Evolutionary conservation across 495 filamentous ascomycete species (phyloP).

Genomic region (Hypoxylon trugodes): DNA sequence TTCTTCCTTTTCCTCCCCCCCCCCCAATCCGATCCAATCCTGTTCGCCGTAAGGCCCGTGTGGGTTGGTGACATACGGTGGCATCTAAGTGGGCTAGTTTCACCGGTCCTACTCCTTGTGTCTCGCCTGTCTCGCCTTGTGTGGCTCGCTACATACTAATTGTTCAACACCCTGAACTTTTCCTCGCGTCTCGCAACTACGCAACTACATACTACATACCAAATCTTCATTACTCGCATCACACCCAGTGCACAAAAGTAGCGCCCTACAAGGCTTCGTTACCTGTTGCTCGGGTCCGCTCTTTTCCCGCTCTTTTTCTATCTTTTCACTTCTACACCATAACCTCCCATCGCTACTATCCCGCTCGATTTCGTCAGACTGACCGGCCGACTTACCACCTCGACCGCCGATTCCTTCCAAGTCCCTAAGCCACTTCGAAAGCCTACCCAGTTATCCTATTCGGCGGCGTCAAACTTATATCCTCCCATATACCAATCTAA

Average conservation of each 20-base stretch:
- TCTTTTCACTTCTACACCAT: not conserved
- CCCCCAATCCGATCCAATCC: not conserved
- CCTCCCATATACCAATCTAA: too few species aligned
- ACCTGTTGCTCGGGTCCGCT: constrained; percentile 18
- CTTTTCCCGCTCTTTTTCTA: constrained; percentile 1
- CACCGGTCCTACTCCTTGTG: constrained; percentile 20
- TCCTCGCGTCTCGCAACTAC: not conserved
- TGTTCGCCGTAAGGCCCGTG: constrained; percentile 16
- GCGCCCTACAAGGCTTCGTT: constrained; percentile 24
- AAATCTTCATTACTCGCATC: constrained; percentile 3
- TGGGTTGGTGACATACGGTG: too few species aligned
- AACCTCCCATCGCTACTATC: constrained; percentile 5
- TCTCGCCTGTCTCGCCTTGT: too few species aligned
- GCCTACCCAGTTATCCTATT: not conserved
- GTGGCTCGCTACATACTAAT: constrained; percentile 23
- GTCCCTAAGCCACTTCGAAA: too few species aligned
- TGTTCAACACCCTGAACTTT: constrained; percentile 14
- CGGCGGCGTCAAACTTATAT: not conserved
- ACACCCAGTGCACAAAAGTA: too few species aligned
- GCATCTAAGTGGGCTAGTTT: constrained; percentile 25
- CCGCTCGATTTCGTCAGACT: constrained; percentile 21
- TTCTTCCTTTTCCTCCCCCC: not conserved
- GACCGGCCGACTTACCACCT: too few species aligned
- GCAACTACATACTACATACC: constrained; percentile 8
- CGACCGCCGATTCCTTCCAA: constrained; percentile 12